Conservation (phyloP, 2,329 filamentous ascomycete genomes). For the Cladophialophora exuberans region DNA sequence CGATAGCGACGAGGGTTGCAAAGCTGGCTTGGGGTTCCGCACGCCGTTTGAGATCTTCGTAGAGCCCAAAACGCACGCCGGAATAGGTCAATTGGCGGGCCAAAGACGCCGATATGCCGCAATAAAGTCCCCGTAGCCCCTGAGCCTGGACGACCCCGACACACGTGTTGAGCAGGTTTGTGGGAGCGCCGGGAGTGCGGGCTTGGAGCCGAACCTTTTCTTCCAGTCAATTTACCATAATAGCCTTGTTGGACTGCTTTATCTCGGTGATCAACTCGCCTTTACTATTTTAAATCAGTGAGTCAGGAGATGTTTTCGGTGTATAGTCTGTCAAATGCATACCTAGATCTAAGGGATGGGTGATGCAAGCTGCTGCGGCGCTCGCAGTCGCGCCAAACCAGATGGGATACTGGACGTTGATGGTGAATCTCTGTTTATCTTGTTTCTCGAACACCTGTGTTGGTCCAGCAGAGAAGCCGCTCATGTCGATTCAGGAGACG, state of each 20-base stretch:
- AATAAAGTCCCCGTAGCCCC: conserved; percentile 8
- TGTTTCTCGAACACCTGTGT: no score
- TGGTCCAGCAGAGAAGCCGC: no score
- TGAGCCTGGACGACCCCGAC: not conserved
- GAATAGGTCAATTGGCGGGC: conserved; percentile 13
- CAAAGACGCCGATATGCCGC: conserved; percentile 13
- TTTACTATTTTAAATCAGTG: conserved; percentile 35
- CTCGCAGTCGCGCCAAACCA: conserved; percentile 16
- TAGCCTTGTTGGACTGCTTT: not conserved
- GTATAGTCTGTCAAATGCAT: not conserved
- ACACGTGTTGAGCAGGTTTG: not conserved
- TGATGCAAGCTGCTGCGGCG: conserved; percentile 12
- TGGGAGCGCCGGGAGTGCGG: not conserved
- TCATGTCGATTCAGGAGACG: no score
- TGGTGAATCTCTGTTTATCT: no score
- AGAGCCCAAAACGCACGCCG: conserved; percentile 11
- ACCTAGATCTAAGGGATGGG: conserved; percentile 14
- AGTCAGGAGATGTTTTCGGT: not conserved
- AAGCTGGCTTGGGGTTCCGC: not conserved
- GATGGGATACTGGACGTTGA: conserved; percentile 54
- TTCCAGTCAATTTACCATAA: not conserved
- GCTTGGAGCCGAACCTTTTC: conserved; percentile 12
- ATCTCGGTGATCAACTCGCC: no score
- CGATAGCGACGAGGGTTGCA: not conserved
- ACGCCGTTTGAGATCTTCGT: conserved; percentile 10